phyloP scores from a whole-genome alignment of 345 rosid species.

The Syzygium jambos region DNA sequence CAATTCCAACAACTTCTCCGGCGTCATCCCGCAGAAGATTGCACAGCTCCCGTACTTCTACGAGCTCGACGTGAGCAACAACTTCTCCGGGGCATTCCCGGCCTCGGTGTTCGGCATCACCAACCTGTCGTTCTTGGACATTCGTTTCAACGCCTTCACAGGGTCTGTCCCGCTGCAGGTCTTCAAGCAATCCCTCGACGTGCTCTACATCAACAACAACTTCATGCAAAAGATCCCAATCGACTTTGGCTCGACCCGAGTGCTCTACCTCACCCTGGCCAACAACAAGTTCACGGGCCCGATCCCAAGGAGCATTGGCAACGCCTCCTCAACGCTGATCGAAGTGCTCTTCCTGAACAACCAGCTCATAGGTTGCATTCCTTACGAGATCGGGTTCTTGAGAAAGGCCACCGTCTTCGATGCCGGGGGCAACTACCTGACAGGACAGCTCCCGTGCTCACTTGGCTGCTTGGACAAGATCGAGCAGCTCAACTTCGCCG shows the following conservation, averaged over 20 bases:
- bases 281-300: no score
- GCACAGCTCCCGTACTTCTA: slow-evolving; percentile 1
- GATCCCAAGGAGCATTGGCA: no score
- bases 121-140: slow-evolving; percentile 21
- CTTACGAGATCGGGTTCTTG: no score
- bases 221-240: slow-evolving; percentile 21
- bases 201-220: slow-evolving; percentile 40
- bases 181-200: slow-evolving; percentile 17
- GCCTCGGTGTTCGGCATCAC: slow-evolving; percentile 7
- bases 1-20: slow-evolving; percentile 34
- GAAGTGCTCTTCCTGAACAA: no score
- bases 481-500: no score
- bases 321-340: no score
- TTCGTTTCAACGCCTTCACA: slow-evolving; percentile 30
- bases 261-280: no score
- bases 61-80: slow-evolving; percentile 51
- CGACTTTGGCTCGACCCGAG: slow-evolving; percentile 21
- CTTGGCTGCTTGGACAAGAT: slow-evolving; percentile 32
- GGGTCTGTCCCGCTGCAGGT: slow-evolving; percentile 28
- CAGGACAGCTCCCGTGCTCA: slow-evolving; percentile 35
- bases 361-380: no score
- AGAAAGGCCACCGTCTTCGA: no score
- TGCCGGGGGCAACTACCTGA: slow-evolving; percentile 24
- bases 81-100: slow-evolving; percentile 53
- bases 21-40: background rate